phyloP scores from a whole-genome alignment of 441 rosid species.

The Gossypium lobatum region DNA sequence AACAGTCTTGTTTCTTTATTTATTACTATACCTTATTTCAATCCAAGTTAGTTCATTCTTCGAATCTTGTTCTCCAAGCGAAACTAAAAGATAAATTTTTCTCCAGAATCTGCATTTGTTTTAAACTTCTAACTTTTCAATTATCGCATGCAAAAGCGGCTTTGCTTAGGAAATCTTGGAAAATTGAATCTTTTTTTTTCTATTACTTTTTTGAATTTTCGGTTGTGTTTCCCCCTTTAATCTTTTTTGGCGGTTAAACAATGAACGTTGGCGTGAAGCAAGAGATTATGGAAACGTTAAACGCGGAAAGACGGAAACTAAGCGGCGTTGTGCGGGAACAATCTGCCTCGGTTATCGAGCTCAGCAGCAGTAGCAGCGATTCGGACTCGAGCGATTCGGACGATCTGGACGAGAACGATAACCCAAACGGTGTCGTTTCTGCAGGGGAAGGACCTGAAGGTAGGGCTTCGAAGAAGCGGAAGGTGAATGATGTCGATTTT shows the following conservation, averaged over 20 bases:
- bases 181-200: neutral
- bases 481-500: constrained; percentile 26
- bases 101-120: neutral
- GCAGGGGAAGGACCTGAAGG: constrained; percentile 1
- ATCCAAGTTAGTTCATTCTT: neutral
- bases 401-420: constrained; percentile 19
- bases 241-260: neutral
- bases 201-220: neutral
- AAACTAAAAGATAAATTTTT: neutral
- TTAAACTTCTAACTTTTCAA: neutral
- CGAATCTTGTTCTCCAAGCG: neutral
- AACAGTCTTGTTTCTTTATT: neutral
- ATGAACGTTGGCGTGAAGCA: constrained; percentile 20
- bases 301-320: neutral
- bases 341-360: neutral
- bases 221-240: neutral
- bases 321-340: neutral
- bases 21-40: neutral
- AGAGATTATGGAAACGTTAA: constrained; percentile 5
- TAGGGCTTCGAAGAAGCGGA: constrained; percentile 26
- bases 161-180: no score
- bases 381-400: constrained; percentile 35
- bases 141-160: no score
- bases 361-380: constrained; percentile 29
- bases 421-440: neutral